Conservation (phyloP, 2,329 filamentous ascomycete species). For the Microcera coccophila region DNA sequence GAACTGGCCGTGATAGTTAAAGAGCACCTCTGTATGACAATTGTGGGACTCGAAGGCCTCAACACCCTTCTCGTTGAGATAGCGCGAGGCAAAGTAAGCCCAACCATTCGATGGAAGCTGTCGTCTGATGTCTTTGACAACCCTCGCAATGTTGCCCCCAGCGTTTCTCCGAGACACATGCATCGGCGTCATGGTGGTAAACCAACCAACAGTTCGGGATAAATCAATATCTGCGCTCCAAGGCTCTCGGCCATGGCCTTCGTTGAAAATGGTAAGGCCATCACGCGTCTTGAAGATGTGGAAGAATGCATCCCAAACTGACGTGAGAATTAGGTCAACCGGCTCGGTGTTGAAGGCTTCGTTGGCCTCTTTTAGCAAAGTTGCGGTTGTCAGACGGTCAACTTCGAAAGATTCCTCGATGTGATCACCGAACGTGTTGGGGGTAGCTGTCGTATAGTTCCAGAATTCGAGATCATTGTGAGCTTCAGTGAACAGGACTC, state of each 20-base stretch:
- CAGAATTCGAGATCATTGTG: no score
- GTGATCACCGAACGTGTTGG: no score
- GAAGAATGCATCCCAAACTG: no score
- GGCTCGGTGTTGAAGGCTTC: no score
- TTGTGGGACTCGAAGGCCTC: background rate
- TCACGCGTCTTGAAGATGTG: no score
- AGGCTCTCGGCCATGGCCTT: slow-evolving; percentile 31
- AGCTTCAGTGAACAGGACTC: no score
- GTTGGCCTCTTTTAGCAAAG: no score
- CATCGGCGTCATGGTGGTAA: slow-evolving; percentile 18
- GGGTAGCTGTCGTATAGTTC: no score
- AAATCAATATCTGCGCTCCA: slow-evolving; percentile 25
- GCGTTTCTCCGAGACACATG: background rate
- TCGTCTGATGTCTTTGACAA: background rate
- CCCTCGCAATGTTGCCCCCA: background rate
- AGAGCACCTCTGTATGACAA: background rate
- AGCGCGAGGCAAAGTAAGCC: background rate
- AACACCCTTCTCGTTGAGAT: background rate
- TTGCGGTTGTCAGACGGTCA: no score
- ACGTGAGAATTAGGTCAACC: no score
- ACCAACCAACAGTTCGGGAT: slow-evolving; percentile 33
- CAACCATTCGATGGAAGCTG: background rate
- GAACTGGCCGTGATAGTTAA: background rate
- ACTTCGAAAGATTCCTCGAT: no score
- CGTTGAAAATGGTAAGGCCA: no score